A percentile compares a stretch with the other conserved stretches of the same genome.
Evolutionary conservation across 169 alveolate species (phyloP).

Genomic region (Plasmodium malariae): DNA sequence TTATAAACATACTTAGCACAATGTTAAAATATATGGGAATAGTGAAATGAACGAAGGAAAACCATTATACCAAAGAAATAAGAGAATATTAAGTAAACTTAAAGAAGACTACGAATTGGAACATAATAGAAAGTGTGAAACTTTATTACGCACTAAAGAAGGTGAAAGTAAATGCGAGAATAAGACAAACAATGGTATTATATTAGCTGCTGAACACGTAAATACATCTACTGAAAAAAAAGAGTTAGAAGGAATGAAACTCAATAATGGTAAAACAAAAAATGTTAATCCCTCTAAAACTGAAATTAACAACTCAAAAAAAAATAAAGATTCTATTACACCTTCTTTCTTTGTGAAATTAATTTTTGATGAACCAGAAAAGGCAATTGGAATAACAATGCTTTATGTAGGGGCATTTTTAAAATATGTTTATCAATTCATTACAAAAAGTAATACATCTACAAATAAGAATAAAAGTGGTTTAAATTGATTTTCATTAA

Average conservation of each 20-base stretch:
- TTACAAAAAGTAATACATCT: neutral
- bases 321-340: neutral
- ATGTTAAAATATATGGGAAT: neutral
- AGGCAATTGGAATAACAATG: slow-evolving; percentile 16
- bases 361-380: slow-evolving; percentile 11
- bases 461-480: neutral
- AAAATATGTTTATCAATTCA: neutral
- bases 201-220: too few relatives aligned
- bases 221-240: neutral
- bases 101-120: neutral
- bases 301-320: neutral
- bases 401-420: slow-evolving; percentile 22
- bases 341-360: slow-evolving; percentile 13
- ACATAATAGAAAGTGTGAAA: neutral
- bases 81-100: slow-evolving; percentile 10
- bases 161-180: neutral
- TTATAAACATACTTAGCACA: neutral
- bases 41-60: neutral
- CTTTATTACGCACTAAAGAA: neutral
- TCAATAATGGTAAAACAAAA: neutral
- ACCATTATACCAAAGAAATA: slow-evolving; percentile 1
- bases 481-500: too few relatives aligned
- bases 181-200: neutral
- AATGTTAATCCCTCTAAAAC: slow-evolving; percentile 1
- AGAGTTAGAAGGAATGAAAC: neutral